These are phyloP conservation scores for Xylaria venustula DNA, from an alignment of 495 filamentous ascomycete species.

Conservation along the genomic window DNA sequence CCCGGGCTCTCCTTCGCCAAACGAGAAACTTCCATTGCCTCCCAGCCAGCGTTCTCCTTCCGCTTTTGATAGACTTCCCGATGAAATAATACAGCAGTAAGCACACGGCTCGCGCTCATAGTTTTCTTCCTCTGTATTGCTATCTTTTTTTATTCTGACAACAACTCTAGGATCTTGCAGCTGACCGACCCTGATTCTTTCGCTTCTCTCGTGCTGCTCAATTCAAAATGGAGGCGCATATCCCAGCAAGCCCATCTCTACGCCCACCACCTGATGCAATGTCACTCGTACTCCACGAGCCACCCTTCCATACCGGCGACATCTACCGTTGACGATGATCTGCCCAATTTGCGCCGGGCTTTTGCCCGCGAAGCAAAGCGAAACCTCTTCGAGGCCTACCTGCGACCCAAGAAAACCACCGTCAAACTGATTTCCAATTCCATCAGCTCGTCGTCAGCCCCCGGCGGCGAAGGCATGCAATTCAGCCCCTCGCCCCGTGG, in stretches of 20 bases:
- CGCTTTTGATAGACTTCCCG: constrained; percentile 46
- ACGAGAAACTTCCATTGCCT: constrained; percentile 30
- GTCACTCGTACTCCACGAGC: constrained; percentile 63
- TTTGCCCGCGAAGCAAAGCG: constrained; percentile 72
- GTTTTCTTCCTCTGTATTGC: background rate
- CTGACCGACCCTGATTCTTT: constrained; percentile 74
- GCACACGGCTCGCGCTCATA: constrained; percentile 4
- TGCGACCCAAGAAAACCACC: constrained; percentile 66
- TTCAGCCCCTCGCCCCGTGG: constrained; percentile 76
- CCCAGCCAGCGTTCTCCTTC: constrained; percentile 19
- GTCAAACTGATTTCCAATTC: constrained; percentile 80
- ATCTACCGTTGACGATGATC: constrained; percentile 47
- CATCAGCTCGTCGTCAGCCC: constrained; percentile 77
- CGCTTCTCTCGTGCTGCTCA: constrained; percentile 78
- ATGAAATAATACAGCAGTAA: constrained; percentile 53
- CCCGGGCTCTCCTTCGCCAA: constrained; percentile 18
- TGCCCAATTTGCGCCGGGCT: constrained; percentile 60
- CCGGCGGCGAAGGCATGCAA: constrained; percentile 81
- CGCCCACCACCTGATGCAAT: constrained; percentile 70
- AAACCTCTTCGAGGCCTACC: constrained; percentile 76
- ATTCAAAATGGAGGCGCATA: constrained; percentile 70
- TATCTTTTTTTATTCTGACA: constrained; percentile 7
- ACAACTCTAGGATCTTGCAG: constrained; percentile 64
- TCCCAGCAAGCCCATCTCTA: constrained; percentile 73
- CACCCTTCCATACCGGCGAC: constrained; percentile 41